These are phyloP conservation scores for Xerocomellus intermedius DNA, from an alignment of 768 basidiomycete genomes.

Conservation along the genomic window DNA sequence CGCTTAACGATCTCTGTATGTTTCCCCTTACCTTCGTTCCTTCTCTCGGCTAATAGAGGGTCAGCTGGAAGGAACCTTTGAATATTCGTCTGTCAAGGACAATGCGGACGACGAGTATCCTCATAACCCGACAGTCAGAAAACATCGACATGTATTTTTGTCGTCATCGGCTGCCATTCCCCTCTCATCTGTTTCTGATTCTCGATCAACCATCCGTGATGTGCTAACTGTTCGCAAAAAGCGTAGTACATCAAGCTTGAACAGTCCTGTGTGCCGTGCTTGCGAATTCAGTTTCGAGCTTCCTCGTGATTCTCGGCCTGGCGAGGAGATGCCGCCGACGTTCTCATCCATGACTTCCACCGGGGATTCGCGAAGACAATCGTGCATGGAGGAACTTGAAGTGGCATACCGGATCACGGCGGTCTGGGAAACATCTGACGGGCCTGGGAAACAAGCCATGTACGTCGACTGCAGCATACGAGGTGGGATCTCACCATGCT, in stretches of 20 bases:
- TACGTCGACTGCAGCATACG: slow-evolving; percentile 33
- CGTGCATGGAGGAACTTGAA: slow-evolving; percentile 36
- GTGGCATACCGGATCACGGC: slow-evolving; percentile 57
- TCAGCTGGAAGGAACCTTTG: slow-evolving; percentile 65
- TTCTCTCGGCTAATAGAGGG: slow-evolving; percentile 3
- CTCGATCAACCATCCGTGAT: slow-evolving; percentile 26
- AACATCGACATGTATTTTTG: slow-evolving; percentile 48
- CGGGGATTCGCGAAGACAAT: slow-evolving; percentile 22
- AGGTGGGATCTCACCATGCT: background rate
- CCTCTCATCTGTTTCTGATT: slow-evolving; percentile 32
- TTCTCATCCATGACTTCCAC: slow-evolving; percentile 43
- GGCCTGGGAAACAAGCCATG: slow-evolving; percentile 45
- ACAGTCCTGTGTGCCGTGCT: slow-evolving; percentile 31
- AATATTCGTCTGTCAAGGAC: slow-evolving; percentile 36
- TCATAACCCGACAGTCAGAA: slow-evolving; percentile 23
- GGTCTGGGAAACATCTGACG: slow-evolving; percentile 55
- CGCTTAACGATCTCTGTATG: slow-evolving; percentile 55
- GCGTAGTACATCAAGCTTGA: slow-evolving; percentile 43
- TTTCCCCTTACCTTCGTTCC: background rate
- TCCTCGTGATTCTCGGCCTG: slow-evolving; percentile 45
- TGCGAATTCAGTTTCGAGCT: slow-evolving; percentile 55
- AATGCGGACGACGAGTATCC: slow-evolving; percentile 18
- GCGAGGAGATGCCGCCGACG: slow-evolving; percentile 63
- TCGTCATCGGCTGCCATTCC: slow-evolving; percentile 44
- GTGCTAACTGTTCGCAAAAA: slow-evolving; percentile 45